Percentiles rank a stretch among this genome's conserved stretches.
Conservation (phyloP, 495 filamentous ascomycete species). For the Choiromyces venosus region DNA sequence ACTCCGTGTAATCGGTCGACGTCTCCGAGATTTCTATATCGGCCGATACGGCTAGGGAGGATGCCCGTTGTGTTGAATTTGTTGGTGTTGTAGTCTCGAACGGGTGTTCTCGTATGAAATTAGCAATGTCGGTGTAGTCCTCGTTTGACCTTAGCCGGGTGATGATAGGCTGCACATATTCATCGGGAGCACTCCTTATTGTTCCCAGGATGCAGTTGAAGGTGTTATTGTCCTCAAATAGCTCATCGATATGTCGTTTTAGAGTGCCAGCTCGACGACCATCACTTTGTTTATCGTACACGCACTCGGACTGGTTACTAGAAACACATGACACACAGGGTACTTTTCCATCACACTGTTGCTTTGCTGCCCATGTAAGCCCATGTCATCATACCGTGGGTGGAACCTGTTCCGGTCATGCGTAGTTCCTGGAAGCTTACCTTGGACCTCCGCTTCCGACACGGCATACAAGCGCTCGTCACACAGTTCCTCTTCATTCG, state of each 20-base stretch:
- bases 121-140: constrained; percentile 30
- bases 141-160: constrained; percentile 26
- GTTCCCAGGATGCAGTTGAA: constrained; percentile 32
- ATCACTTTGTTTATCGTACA: constrained; percentile 34
- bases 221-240: constrained; percentile 31
- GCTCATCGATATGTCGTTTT: constrained; percentile 33
- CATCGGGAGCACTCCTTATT: constrained; percentile 25
- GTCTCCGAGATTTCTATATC: not conserved
- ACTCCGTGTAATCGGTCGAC: not conserved
- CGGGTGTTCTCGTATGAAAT: constrained; percentile 29
- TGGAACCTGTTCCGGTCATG: not conserved
- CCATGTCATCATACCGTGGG: constrained; percentile 6
- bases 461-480: constrained; percentile 35
- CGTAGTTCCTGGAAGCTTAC: constrained; percentile 17
- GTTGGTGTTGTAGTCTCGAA: constrained; percentile 1
- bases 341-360: constrained; percentile 30
- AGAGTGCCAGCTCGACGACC: constrained; percentile 30
- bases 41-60: not conserved
- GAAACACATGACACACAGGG: constrained; percentile 29
- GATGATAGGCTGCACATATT: constrained; percentile 30
- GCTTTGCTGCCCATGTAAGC: constrained; percentile 20
- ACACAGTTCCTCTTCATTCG: constrained; percentile 31
- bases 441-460: constrained; percentile 38
- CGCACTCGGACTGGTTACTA: constrained; percentile 28
- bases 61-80: not conserved